Conservation (phyloP, 805 yeast genomes). For the Pachysolen tannophilus region DNA sequence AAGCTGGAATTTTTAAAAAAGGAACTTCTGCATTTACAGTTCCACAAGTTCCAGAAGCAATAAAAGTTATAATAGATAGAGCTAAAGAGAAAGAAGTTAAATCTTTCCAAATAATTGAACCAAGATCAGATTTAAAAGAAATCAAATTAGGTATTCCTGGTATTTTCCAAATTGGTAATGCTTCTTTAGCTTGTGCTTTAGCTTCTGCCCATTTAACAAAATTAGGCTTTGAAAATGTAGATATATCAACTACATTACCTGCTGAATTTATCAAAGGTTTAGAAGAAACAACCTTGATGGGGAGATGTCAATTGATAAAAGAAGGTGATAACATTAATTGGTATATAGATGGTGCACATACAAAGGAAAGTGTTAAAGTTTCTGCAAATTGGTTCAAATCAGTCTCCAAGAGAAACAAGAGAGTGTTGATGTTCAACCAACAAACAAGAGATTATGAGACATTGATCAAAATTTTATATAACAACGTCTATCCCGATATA, state of each 20-base stretch:
- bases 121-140: constrained; percentile 29
- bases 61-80: constrained; percentile 50
- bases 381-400: constrained; percentile 71
- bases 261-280: constrained; percentile 50
- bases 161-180: constrained; percentile 76
- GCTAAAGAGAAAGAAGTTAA: constrained; percentile 55
- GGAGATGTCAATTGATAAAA: constrained; percentile 74
- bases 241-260: constrained; percentile 30
- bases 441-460: constrained; percentile 82
- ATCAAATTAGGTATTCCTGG: constrained; percentile 70
- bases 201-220: constrained; percentile 50
- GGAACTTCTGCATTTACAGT: constrained; percentile 64
- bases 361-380: constrained; percentile 77
- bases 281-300: constrained; percentile 78
- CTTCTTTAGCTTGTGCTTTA: constrained; percentile 76
- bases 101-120: constrained; percentile 43
- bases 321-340: constrained; percentile 48
- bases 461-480: constrained; percentile 47
- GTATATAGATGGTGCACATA: constrained; percentile 95
- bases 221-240: constrained; percentile 27
- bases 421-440: constrained; percentile 78
- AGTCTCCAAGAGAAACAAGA: constrained; percentile 25
- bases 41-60: constrained; percentile 46
- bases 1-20: constrained; percentile 82
- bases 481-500: constrained; percentile 30